Conservation (phyloP, 768 basidiomycete species). For the Clitopilus passeckerianus region DNA sequence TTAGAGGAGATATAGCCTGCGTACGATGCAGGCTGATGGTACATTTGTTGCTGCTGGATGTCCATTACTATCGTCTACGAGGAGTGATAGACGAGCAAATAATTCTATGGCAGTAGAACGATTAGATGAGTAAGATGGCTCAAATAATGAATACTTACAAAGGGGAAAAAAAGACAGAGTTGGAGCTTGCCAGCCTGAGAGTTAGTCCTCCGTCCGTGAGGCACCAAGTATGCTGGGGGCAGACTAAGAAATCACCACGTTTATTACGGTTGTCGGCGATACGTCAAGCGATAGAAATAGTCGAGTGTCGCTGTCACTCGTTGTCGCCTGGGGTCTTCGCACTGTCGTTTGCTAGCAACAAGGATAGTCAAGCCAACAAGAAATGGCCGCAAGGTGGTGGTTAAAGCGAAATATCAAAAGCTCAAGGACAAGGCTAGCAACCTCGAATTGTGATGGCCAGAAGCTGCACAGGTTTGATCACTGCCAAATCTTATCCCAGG, state of each 20-base stretch:
- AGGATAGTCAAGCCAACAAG: not conserved
- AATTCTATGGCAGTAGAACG: not conserved
- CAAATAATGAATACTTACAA: not conserved
- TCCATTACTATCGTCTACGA: constrained; percentile 9
- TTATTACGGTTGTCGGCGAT: not conserved
- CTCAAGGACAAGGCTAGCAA: constrained; percentile 5
- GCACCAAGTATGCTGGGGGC: not conserved
- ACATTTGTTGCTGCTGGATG: constrained; percentile 9
- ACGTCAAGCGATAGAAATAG: not conserved
- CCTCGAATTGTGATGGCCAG: constrained; percentile 1
- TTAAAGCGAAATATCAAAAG: constrained; percentile 6
- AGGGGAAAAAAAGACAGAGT: not conserved
- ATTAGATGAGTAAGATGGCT: not conserved
- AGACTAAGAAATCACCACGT: not conserved
- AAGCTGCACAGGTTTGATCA: constrained; percentile 15
- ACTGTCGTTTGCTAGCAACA: not conserved
- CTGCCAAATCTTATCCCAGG: constrained; percentile 12
- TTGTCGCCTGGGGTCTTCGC: not conserved
- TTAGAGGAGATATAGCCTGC: constrained; percentile 22
- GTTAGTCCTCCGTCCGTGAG: not conserved
- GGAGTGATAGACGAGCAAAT: not conserved
- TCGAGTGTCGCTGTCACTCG: not conserved
- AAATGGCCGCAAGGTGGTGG: constrained; percentile 5
- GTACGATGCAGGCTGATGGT: constrained; percentile 17
- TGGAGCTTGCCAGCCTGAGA: not conserved